A percentile compares a stretch with the other conserved stretches of the same genome.
Conservation (phyloP, 192 early-diverging fungal species). For the Coemansia aciculifera region DNA sequence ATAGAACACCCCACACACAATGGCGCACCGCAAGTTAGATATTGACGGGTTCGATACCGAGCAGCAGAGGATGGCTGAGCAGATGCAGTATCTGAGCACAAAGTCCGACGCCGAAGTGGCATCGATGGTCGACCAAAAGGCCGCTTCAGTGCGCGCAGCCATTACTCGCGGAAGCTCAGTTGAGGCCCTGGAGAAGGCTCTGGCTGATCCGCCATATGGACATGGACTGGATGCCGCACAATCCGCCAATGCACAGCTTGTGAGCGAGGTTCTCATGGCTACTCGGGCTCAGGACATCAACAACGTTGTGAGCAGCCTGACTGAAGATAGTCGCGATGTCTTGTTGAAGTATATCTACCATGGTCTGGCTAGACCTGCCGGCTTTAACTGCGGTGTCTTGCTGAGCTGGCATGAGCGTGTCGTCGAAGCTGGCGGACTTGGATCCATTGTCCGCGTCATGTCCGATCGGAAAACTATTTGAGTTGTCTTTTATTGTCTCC, state of each 20-base stretch:
- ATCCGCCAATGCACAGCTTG: slow-evolving; percentile 74
- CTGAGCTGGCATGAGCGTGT: slow-evolving; percentile 96
- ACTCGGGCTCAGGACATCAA: slow-evolving; percentile 71
- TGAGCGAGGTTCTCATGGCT: slow-evolving; percentile 80
- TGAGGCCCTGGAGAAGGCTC: slow-evolving; percentile 62
- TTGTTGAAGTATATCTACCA: slow-evolving; percentile 93
- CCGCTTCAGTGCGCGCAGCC: slow-evolving; percentile 62
- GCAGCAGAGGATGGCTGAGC: slow-evolving; percentile 35
- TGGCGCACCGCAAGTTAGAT: slow-evolving; percentile 48
- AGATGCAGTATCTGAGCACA: slow-evolving; percentile 44
- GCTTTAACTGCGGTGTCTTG: slow-evolving; percentile 79
- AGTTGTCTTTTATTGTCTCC: not conserved
- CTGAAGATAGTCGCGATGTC: slow-evolving; percentile 67
- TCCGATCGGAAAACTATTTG: slow-evolving; percentile 79
- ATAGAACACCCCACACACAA: slow-evolving; percentile 4
- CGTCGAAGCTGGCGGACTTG: slow-evolving; percentile 84
- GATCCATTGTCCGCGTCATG: slow-evolving; percentile 89
- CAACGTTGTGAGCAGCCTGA: slow-evolving; percentile 61
- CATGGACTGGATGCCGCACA: slow-evolving; percentile 60
- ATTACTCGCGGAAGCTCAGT: slow-evolving; percentile 61
- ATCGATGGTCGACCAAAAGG: slow-evolving; percentile 38
- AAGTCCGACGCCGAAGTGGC: slow-evolving; percentile 19
- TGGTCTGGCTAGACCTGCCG: slow-evolving; percentile 82
- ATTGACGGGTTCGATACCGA: slow-evolving; percentile 38
- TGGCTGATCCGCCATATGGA: slow-evolving; percentile 75